Percentiles rank a stretch among this genome's conserved stretches.
These are phyloP conservation scores for Amphibolis antarctica DNA, from an alignment of 106 monocot genomes.

Conservation along the genomic window DNA sequence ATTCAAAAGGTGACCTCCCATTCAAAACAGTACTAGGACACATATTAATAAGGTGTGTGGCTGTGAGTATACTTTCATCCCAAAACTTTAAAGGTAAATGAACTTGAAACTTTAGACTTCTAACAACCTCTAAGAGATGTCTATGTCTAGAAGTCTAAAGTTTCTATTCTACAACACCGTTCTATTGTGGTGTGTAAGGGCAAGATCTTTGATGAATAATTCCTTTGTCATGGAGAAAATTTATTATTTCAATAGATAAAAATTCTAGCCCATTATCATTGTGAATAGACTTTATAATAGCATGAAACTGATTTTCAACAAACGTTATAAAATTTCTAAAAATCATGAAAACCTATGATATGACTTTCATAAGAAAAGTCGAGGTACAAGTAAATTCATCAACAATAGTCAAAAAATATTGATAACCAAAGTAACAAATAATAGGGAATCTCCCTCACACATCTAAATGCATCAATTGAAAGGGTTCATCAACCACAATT, in stretches of 20 bases:
- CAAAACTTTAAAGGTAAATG: not conserved
- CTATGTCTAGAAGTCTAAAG: too few species aligned
- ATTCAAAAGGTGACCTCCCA: not conserved
- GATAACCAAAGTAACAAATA: not conserved
- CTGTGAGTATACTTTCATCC: not conserved
- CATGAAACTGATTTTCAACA: not conserved
- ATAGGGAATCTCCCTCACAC: not conserved
- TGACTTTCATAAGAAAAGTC: slow-evolving; percentile 3
- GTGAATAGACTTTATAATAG: not conserved
- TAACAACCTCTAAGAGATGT: not conserved
- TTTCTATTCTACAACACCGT: not conserved
- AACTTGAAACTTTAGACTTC: not conserved
- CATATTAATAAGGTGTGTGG: not conserved
- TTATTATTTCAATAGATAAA: not conserved
- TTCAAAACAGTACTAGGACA: not conserved
- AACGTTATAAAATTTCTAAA: not conserved
- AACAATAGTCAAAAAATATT: slow-evolving; percentile 10
- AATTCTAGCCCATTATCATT: not conserved
- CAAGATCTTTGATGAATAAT: not conserved
- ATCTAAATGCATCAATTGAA: not conserved
- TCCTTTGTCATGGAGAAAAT: not conserved
- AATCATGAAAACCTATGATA: not conserved
- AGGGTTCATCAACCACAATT: not conserved
- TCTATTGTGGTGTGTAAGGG: slow-evolving; percentile 2
- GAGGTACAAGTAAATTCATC: slow-evolving; percentile 13